A percentile compares a stretch with the other conserved stretches of the same genome.
phyloP scores from a whole-genome alignment of 768 basidiomycete genomes.

The Kwoniella bestiolae region DNA sequence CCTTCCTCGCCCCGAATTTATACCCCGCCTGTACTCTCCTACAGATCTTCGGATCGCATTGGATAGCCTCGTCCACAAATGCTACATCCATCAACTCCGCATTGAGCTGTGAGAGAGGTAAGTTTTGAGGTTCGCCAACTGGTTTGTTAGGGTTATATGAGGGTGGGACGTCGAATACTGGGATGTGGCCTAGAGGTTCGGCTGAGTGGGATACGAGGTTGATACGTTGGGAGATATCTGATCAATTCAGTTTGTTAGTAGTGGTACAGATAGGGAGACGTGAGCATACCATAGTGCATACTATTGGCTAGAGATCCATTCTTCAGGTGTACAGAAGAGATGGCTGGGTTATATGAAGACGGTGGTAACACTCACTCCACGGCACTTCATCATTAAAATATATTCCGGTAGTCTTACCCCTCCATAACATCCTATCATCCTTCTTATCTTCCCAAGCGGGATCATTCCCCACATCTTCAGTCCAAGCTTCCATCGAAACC shows the following conservation, averaged over 20 bases:
- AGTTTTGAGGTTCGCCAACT: conserved; percentile 34
- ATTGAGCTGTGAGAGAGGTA: conserved; percentile 37
- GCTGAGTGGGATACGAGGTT: conserved; percentile 44
- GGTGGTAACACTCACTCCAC: conserved; percentile 47
- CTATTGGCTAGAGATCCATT: no score
- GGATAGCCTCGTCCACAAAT: conserved; percentile 51
- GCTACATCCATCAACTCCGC: conserved; percentile 47
- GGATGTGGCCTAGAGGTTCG: conserved; percentile 30
- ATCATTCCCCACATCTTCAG: conserved; percentile 45
- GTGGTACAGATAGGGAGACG: no score
- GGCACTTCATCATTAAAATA: conserved; percentile 45
- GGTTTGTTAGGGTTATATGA: conserved; percentile 22
- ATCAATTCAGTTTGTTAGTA: no score
- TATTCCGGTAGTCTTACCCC: conserved; percentile 54
- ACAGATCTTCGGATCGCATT: conserved; percentile 45
- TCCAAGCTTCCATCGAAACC: conserved; percentile 55
- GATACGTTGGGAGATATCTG: conserved; percentile 52
- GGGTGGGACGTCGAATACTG: conserved; percentile 31
- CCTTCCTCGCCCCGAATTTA: conserved; percentile 37
- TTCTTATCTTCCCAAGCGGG: conserved; percentile 53
- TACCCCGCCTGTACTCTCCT: conserved; percentile 31
- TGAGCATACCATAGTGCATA: no score
- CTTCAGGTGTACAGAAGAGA: no score
- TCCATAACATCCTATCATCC: conserved; percentile 49
- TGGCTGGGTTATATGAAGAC: no score